Percentiles rank a stretch among this genome's conserved stretches.
phyloP scores from a whole-genome alignment of 768 basidiomycete genomes.

The Naganishia vishniacii region DNA sequence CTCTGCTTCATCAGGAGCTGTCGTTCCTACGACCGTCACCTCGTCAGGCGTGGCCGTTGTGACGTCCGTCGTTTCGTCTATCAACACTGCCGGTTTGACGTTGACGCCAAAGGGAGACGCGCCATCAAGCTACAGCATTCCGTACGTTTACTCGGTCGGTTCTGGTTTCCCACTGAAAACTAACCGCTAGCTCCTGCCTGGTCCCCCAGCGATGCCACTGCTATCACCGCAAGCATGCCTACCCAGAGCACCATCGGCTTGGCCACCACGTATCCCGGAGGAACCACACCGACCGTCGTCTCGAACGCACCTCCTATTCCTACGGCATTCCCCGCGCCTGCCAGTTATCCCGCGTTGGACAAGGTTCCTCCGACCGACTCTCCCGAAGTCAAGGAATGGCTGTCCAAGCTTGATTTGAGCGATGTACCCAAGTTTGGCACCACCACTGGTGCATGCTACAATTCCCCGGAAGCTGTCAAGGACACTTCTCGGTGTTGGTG shows the following conservation, averaged over 20 bases:
- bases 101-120: conserved; percentile 15
- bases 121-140: conserved; percentile 8
- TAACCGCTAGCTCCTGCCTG: too few relatives aligned
- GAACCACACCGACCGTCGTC: conserved; percentile 36
- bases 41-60: conserved; percentile 9
- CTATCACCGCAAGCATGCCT: conserved; percentile 25
- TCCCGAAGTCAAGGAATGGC: conserved; percentile 41
- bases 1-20: background rate
- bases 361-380: conserved; percentile 44
- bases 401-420: conserved; percentile 36
- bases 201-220: conserved; percentile 13
- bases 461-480: conserved; percentile 57
- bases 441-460: conserved; percentile 53
- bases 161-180: too few relatives aligned
- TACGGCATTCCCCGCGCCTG: conserved; percentile 31
- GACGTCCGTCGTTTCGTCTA: background rate
- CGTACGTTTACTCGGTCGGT: background rate
- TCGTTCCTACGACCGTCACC: conserved; percentile 6
- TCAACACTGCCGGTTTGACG: conserved; percentile 12
- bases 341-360: conserved; percentile 46
- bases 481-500: conserved; percentile 67
- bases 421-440: conserved; percentile 37
- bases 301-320: conserved; percentile 42
- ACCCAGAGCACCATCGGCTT: conserved; percentile 23
- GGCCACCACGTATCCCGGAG: conserved; percentile 40